Evolutionary conservation across 75 land plant genomes (phyloP).

Genomic region (Pseudotsuga menziesii): DNA sequence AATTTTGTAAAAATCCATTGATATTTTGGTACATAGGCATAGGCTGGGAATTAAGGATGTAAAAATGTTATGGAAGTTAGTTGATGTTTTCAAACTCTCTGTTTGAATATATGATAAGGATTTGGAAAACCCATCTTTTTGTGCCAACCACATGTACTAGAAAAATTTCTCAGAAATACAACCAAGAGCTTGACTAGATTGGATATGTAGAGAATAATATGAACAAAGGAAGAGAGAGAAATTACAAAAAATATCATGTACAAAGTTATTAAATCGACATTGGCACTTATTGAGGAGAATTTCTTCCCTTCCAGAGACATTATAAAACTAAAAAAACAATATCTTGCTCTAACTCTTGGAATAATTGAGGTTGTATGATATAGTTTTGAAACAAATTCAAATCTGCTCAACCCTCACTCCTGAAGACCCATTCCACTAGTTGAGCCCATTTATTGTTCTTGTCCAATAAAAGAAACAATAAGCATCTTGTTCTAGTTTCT

Average conservation of each 20-base stretch:
- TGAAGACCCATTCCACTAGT: not conserved
- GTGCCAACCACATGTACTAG: constrained; percentile 41
- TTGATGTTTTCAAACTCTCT: constrained; percentile 32
- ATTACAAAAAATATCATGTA: constrained; percentile 37
- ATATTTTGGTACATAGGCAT: constrained; percentile 22
- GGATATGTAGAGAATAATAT: constrained; percentile 12
- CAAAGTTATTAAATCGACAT: constrained; percentile 43
- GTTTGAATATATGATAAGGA: constrained; percentile 25
- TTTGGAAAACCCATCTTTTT: constrained; percentile 29
- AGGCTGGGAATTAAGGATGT: constrained; percentile 8
- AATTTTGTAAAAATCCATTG: constrained; percentile 28
- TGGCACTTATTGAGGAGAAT: constrained; percentile 46
- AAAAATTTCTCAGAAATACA: constrained; percentile 36
- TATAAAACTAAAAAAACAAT: constrained; percentile 46
- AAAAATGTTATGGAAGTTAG: constrained; percentile 39
- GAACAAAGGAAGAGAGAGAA: constrained; percentile 14
- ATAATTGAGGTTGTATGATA: constrained; percentile 6
- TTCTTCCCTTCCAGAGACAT: constrained; percentile 38
- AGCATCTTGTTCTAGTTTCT: no score
- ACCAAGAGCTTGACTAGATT: constrained; percentile 30
- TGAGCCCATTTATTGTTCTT: not conserved
- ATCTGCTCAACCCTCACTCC: constrained; percentile 5
- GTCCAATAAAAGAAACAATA: constrained; percentile 42
- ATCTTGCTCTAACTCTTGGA: constrained; percentile 27
- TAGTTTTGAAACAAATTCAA: constrained; percentile 8